phyloP scores from a whole-genome alignment of 805 yeast genomes.

The Kuraishia floccosa region DNA sequence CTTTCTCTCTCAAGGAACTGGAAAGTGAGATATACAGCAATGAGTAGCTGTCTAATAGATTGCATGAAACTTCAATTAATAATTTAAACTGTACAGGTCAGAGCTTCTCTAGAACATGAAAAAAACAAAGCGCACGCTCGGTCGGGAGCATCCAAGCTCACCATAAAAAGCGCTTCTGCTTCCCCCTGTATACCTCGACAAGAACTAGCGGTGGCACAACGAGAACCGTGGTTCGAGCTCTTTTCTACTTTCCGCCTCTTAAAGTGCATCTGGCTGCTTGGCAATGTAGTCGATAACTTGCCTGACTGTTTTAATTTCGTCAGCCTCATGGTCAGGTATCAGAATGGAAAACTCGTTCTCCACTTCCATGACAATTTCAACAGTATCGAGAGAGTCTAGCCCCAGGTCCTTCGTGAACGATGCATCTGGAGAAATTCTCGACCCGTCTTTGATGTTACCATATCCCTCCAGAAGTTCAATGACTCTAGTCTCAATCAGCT shows the following conservation, averaged over 20 bases:
- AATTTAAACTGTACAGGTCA: no score
- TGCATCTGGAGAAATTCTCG: constrained; percentile 24
- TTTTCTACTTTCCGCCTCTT: no score
- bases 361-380: constrained; percentile 63
- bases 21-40: constrained; percentile 25
- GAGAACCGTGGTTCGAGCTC: no score
- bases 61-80: no score
- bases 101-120: no score
- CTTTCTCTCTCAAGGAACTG: constrained; percentile 27
- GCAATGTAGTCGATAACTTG: constrained; percentile 85
- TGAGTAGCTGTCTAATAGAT: no score
- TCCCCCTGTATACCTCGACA: no score
- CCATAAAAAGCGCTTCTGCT: no score
- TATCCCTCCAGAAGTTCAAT: constrained; percentile 55
- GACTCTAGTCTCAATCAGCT: constrained; percentile 41
- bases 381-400: constrained; percentile 60
- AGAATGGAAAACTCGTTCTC: constrained; percentile 71
- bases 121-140: no score
- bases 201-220: no score
- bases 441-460: constrained; percentile 35
- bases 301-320: constrained; percentile 85
- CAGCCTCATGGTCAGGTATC: constrained; percentile 86
- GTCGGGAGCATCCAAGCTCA: no score
- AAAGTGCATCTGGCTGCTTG: constrained; percentile 45
- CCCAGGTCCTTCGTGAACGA: constrained; percentile 57